Evolutionary conservation across 2,329 filamentous ascomycete genomes (phyloP), one percentile per base, ranked within the genome.

Genomic region (Ceratocystis cubensis): DNA sequence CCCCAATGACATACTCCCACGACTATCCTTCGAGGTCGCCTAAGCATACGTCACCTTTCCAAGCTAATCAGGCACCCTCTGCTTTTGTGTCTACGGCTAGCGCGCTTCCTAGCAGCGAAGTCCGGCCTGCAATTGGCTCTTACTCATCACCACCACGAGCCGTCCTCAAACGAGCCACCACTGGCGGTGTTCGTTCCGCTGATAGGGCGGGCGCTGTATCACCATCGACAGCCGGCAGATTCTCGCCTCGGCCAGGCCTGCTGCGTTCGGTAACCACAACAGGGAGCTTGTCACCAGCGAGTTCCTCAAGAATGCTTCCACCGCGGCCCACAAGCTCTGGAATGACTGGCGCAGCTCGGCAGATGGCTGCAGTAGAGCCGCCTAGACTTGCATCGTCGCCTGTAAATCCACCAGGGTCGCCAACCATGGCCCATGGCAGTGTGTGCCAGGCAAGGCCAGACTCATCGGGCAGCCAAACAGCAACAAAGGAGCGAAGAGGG

Each of bases 301-400:
- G 4, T 10, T 37, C 59, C 13, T 28, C 59, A 37, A 45, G 44
- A 37, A 46, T 63, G 61, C 33, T 63, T 15, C 61, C 41, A 15
- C 61, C 61, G 5, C 28, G 41, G 28, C 22, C 61, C 33, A 22
- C 61, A 6, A 63, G 44, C 61, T 63, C 61, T 48, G 28, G 37
- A 1, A 48, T 25, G 17, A 3, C 3, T 3, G 28, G 13, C 2
- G 7, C 25, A 15, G 33, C 5, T 17, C 28, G 25, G 7, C 28
- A 20, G 7, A 25, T 33, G 28, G 4, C 28, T 22, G 28, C 25
- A 10, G 7, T n/a, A 33, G 61, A 48, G 61, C 20, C 22, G 0
- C 20, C 41, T 62, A 37, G 37, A 41, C 59, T 22, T 62, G n/a
- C 30, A n/a, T 41, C 46, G 5, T 50, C 46, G 7, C 22, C 46